Base-by-base conservation (phyloP, 768 basidiomycete genomes). In the Boletellus emodensis region DNA sequence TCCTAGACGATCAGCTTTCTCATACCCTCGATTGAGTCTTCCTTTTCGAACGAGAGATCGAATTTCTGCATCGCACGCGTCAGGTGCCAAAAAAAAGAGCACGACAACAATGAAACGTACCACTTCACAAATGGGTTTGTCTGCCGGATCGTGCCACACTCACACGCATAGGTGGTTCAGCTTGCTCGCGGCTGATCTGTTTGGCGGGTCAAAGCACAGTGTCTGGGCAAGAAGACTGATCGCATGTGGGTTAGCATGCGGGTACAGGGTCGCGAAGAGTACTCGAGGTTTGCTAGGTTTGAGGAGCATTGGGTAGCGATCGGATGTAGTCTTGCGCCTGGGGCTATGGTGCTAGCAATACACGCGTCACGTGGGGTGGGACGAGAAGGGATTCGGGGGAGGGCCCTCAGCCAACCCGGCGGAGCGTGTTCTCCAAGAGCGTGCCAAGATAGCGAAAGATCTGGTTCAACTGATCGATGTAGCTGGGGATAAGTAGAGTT, bases 361-460 rank as follows among this genome's bases (percentile, higher is more conserved):
- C 6, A 28, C 9, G 11, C 15, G 33, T 38, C 41, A 13, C 22
- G 10, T 26, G 30, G 26, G 2, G 40, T 18, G 36, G 7, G 28
- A 32, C 33, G 30, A 24, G 39, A 30, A 74, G 83, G 42, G 62
- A 93, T 94, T 52, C 96, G 79, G 30, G 96, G 95, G 34, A 90
- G n/a, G n/a, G n/a, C n/a, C n/a, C n/a, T n/a, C n/a, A 93, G 20
- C 96, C 96, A 44, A 99, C 94, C 41, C 96, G 85, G 41, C 95
- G 85, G 12, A 99, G 82, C 0, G 96, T 96, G 54, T 95, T 92
- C 66, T 99, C 96, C 17, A 90, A 90, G 1, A 95, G 96, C 1
- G 96, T 98, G 22, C 96, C 96, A n/a, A 98, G 83, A 63, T 94
- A 92, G 68, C 98, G 94, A 34, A 99, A 77, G 63, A 99, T 97